These are phyloP conservation scores for Leptodontidium sp. DNA, from an alignment of 2,329 filamentous ascomycete genomes.

Conservation along the genomic window DNA sequence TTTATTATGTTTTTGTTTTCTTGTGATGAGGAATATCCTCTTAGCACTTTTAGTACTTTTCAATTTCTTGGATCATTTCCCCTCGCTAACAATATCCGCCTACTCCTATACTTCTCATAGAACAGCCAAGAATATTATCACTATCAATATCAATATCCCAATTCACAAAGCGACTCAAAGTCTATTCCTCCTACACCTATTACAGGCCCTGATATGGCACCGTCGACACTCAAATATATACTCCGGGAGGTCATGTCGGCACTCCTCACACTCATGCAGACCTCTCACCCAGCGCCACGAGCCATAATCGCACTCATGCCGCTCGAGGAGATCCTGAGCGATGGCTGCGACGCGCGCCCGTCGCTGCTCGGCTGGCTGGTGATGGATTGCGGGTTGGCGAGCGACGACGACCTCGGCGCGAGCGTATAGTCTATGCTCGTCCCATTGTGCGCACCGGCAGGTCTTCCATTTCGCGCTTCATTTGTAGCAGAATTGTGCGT, in stretches of 20 bases:
- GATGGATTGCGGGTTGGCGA: conserved; percentile 25
- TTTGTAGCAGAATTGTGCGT: conserved; percentile 58
- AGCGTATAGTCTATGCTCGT: conserved; percentile 46
- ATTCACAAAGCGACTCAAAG: conserved; percentile 40
- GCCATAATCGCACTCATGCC: conserved; percentile 53
- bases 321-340: conserved; percentile 43
- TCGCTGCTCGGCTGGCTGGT: neutral
- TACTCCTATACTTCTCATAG: neutral
- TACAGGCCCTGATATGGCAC: conserved; percentile 56
- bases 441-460: conserved; percentile 52
- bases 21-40: too few relatives aligned
- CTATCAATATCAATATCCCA: neutral
- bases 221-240: conserved; percentile 58
- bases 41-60: too few relatives aligned
- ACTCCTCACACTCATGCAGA: conserved; percentile 53
- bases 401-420: conserved; percentile 48
- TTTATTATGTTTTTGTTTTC: too few relatives aligned
- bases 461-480: conserved; percentile 55
- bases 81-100: neutral
- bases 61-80: too few relatives aligned
- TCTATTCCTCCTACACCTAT: conserved; percentile 56
- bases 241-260: conserved; percentile 47
- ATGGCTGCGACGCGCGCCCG: conserved; percentile 36
- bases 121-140: neutral
- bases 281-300: conserved; percentile 50